phyloP scores from a whole-genome alignment of 306 rosid genomes.

The Oxytropis ochrocephala region DNA sequence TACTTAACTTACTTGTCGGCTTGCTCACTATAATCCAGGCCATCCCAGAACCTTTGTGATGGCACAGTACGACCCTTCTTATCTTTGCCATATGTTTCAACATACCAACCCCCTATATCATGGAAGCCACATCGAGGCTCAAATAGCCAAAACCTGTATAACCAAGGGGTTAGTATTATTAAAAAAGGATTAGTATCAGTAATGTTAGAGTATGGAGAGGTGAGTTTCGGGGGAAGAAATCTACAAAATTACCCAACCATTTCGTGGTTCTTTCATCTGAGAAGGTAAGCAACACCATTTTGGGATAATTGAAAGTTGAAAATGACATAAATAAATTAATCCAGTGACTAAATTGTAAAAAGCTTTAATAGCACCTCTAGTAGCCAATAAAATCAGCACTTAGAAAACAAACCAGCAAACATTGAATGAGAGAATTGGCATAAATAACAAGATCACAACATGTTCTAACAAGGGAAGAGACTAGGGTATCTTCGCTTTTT shows the following conservation, averaged over 20 bases:
- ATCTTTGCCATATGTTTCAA: constrained; percentile 84
- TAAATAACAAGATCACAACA: constrained; percentile 1
- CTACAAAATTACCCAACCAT: constrained; percentile 11
- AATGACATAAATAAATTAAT: constrained; percentile 11
- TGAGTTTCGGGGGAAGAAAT: constrained; percentile 11
- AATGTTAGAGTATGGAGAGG: background rate
- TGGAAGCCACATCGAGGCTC: constrained; percentile 98
- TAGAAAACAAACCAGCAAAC: background rate
- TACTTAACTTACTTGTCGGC: constrained; percentile 47
- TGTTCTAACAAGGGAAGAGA: constrained; percentile 16
- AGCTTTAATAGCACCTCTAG: background rate
- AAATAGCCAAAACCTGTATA: constrained; percentile 87
- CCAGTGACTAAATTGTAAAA: background rate
- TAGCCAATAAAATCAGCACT: constrained; percentile 13
- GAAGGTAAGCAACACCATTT: constrained; percentile 8
- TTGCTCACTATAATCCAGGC: constrained; percentile 47
- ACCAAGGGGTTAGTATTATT: constrained; percentile 12
- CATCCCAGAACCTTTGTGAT: constrained; percentile 82
- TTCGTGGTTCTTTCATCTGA: background rate
- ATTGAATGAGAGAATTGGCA: constrained; percentile 10
- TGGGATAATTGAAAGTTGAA: background rate
- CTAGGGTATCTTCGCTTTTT: background rate
- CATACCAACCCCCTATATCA: constrained; percentile 94
- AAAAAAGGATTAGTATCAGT: too few relatives aligned
- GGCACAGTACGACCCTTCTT: constrained; percentile 64